Base-by-base conservation (phyloP, 1,139 yeast species). In the Casaregolazyma lundiana region DNA sequence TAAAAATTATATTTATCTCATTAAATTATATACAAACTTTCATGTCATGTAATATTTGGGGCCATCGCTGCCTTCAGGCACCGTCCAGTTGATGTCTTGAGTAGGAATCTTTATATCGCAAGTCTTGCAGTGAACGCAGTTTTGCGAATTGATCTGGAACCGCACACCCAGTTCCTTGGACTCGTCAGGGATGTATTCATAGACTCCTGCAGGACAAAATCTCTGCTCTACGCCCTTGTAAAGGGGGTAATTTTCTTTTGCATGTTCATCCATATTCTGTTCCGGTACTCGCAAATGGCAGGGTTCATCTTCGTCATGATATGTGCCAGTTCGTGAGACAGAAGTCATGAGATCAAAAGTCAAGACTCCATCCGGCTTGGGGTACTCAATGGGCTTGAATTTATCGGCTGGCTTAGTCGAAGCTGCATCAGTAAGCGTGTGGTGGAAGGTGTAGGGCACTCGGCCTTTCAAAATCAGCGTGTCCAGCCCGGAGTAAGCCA, bases 51-150 rank as follows among this genome's bases (percentile, higher is more conserved):
- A 82, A 66, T 90, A 90, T 66, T 90, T 92, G 50, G 98, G 98
- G 7, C 98, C 98, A 63, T 84, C 97, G 35, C 97, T 97, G 52
- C 98, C 97, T 69, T 92, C 97, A 3, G 98, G 98, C 13, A 88
- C 96, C 6, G 81, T 77, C 98, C 98, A 92, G 62, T 78, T 76
- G 53, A 92, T 92, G 63, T 90, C 97, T 68, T 90, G 97, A 0
- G 88, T 75, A 7, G 98, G 98, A 13, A 84, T 94, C 68, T 92
- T 92, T 64, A 92, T 92, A 67, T 92, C 98, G 71, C 98, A 92
- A 11, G 97, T 90, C 69, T 92, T 92, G 71, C 98, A 92, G 66
- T 92, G 98, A 55, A 92, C 89, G 71, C 98, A 92, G 68, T 92
- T 92, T 66, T 92, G 98, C 18, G 95, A 78, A 68, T 92, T 92